Base-by-base conservation (phyloP, 192 early-diverging fungal genomes). In the Backusella psychrophila region DNA sequence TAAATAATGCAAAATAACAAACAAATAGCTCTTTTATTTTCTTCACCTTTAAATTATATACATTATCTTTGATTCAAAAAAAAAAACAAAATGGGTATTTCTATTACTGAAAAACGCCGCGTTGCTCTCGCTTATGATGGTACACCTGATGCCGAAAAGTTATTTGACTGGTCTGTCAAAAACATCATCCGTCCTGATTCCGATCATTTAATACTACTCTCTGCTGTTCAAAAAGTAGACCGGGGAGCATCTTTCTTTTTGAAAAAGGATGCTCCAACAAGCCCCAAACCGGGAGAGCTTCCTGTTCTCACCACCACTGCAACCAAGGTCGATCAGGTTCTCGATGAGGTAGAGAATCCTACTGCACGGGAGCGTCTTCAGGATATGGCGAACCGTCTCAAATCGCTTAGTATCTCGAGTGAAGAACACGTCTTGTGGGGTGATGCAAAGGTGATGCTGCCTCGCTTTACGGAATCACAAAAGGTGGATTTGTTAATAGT, bases 91-190 rank as follows among this genome's bases (percentile, higher is more conserved):
- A 72, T 72, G 70, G n/a, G 41, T 49, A 41, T 69, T 34, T 76
- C 75, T 31, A 76, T 76, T 52, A 70, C 44, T 70, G 75, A 76
- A 29, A 76, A 76, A 63, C 75, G 80, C 33, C 75, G 76, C 33
- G 42, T 81, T 67, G 80, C 72, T 4, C n/a, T 81, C 15, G 80
- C 80, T 4, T 81, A 81, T 21, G 80, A 81, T 46, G 80, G 80
- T 31, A 65, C 71, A 17, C 66, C 69, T 9, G 80, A 81, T 59
- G 80, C 80, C 17, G 26, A 46, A 33, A 81, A 77, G 23, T 21
- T 81, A 35, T 81, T 81, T 71, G 69, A 81, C 11, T 81, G 80
- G 80, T 52, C 80, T 35, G 77, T 81, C 69, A 42, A 68, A 15
- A 81, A 81, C 34, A 81, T 81, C 35, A 41, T 81, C 17, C 72